phyloP scores from a whole-genome alignment of 345 rosid species.

The Linum lewisii region DNA sequence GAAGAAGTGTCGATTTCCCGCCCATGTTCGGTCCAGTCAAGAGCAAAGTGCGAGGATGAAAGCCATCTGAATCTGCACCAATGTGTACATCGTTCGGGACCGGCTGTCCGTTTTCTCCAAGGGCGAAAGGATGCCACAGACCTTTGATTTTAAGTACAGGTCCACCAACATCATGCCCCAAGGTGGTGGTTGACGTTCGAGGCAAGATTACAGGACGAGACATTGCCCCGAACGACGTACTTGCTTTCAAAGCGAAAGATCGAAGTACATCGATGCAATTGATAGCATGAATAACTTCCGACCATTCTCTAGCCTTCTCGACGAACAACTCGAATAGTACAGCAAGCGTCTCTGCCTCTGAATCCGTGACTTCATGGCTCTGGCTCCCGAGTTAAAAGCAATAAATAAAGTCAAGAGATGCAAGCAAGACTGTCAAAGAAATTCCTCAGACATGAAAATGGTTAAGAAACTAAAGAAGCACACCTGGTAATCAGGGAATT shows the following conservation, averaged over 20 bases:
- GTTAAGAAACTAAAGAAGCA: slow-evolving; percentile 11
- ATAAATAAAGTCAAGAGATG: slow-evolving; percentile 9
- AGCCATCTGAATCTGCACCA: slow-evolving; percentile 44
- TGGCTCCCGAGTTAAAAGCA: slow-evolving; percentile 21
- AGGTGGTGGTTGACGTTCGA: slow-evolving; percentile 20
- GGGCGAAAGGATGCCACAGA: slow-evolving; percentile 90
- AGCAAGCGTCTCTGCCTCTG: slow-evolving; percentile 66
- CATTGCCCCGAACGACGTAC: slow-evolving; percentile 53
- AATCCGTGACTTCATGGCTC: slow-evolving; percentile 66
- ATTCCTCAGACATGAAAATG: background rate
- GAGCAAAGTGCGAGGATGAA: slow-evolving; percentile 47
- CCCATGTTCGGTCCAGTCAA: slow-evolving; percentile 99
- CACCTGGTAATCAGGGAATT: slow-evolving; percentile 92
- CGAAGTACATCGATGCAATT: slow-evolving; percentile 68
- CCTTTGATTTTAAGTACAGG: slow-evolving; percentile 63
- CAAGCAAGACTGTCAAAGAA: background rate
- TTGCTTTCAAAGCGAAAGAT: slow-evolving; percentile 59
- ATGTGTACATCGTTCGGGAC: slow-evolving; percentile 75
- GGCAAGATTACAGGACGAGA: slow-evolving; percentile 58
- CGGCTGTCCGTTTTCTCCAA: slow-evolving; percentile 58
- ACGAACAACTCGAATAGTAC: slow-evolving; percentile 65
- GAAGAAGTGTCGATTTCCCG: slow-evolving; percentile 91
- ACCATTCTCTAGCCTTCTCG: slow-evolving; percentile 76
- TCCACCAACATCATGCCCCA: slow-evolving; percentile 30
- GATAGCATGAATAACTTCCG: slow-evolving; percentile 61